phyloP scores from a whole-genome alignment of 768 basidiomycete species.

The Paxillus ammoniavirescens region DNA sequence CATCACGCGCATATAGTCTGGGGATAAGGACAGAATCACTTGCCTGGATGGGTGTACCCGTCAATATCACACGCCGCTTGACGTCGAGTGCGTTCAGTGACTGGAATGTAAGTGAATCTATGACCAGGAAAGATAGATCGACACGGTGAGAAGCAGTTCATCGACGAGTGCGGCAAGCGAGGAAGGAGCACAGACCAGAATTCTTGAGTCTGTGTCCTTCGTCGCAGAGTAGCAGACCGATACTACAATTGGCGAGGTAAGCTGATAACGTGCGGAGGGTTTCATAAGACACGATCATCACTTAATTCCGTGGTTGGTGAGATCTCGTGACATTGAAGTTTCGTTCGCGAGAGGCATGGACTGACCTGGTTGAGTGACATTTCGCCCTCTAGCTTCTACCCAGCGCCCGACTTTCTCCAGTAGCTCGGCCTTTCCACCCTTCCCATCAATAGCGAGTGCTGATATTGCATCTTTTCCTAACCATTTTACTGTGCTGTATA shows the following conservation, averaged over 20 bases:
- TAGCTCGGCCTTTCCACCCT: slow-evolving; percentile 81
- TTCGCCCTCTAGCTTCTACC: slow-evolving; percentile 86
- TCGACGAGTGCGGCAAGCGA: not conserved
- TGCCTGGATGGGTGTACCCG: slow-evolving; percentile 92
- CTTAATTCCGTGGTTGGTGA: slow-evolving; percentile 37
- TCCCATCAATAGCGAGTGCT: slow-evolving; percentile 90
- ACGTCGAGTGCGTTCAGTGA: slow-evolving; percentile 82
- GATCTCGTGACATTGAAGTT: not conserved
- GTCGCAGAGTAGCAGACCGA: slow-evolving; percentile 93
- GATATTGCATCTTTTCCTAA: slow-evolving; percentile 80
- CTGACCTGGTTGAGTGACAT: slow-evolving; percentile 87
- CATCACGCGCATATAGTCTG: slow-evolving; percentile 5
- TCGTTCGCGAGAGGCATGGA: not conserved
- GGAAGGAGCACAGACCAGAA: slow-evolving; percentile 56
- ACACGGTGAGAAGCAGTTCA: not conserved
- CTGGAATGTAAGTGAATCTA: slow-evolving; percentile 87
- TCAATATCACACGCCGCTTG: slow-evolving; percentile 87
- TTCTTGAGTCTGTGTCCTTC: slow-evolving; percentile 98
- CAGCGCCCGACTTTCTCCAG: slow-evolving; percentile 81
- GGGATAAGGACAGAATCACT: not conserved
- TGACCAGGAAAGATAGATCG: not conserved
- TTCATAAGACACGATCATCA: slow-evolving; percentile 99
- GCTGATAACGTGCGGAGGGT: slow-evolving; percentile 79
- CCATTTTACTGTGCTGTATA: slow-evolving; percentile 78
- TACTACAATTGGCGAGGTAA: slow-evolving; percentile 74